Percentiles rank a stretch among this genome's conserved stretches.
These are phyloP conservation scores for Pulveroboletus ravenelii DNA, from an alignment of 768 basidiomycete genomes.

Conservation along the genomic window DNA sequence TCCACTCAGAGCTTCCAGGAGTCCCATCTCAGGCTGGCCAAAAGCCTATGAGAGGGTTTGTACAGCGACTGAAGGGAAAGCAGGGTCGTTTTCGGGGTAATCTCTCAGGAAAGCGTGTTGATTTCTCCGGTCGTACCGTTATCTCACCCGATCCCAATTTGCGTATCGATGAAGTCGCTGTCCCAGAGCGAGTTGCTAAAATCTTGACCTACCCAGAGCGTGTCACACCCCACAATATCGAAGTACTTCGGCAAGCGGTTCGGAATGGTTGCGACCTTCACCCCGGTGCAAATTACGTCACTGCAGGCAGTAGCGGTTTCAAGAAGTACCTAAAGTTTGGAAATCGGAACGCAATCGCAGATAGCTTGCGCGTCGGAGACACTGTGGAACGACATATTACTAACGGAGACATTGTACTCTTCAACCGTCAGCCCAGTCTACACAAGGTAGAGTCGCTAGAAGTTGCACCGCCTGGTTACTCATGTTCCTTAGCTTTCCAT, in stretches of 20 bases:
- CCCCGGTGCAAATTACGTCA: conserved; percentile 94
- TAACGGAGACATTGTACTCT: conserved; percentile 94
- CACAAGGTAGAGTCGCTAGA: conserved; percentile 61
- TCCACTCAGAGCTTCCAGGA: conserved; percentile 96
- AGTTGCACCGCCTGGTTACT: neutral
- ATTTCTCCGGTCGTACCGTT: conserved; percentile 97
- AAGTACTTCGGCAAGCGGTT: conserved; percentile 66
- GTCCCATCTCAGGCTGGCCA: conserved; percentile 81
- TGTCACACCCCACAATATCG: conserved; percentile 88
- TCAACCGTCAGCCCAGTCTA: conserved; percentile 98
- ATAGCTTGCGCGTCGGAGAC: conserved; percentile 80
- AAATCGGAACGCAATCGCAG: conserved; percentile 74
- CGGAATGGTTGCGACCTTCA: conserved; percentile 87
- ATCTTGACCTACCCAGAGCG: conserved; percentile 95
- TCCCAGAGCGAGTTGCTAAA: conserved; percentile 93
- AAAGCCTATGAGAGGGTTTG: conserved; percentile 96
- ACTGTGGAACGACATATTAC: conserved; percentile 91
- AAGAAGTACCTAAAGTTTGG: conserved; percentile 92
- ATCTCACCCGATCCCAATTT: conserved; percentile 99
- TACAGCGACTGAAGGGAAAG: conserved; percentile 96
- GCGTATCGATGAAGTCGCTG: conserved; percentile 96
- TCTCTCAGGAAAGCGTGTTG: conserved; percentile 96
- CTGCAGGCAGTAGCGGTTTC: conserved; percentile 66
- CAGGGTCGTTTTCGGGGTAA: conserved; percentile 99
- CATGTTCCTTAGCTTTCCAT: conserved; percentile 70